These are phyloP conservation scores for Boechera stricta DNA, from an alignment of 345 rosid genomes.

Conservation along the genomic window DNA sequence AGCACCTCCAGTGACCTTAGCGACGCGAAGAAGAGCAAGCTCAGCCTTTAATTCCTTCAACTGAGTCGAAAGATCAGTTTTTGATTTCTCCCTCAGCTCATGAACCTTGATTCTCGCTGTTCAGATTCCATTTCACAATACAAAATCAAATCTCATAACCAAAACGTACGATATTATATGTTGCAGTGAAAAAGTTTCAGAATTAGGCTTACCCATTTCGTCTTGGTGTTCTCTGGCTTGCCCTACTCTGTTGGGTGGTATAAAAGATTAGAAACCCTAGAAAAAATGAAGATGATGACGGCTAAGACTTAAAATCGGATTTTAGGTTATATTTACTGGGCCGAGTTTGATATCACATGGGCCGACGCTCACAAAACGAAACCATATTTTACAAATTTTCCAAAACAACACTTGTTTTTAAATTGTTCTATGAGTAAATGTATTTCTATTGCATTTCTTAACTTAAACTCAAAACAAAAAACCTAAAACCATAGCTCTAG, in stretches of 20 bases:
- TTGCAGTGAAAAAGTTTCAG: background rate
- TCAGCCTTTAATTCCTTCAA: slow-evolving; percentile 63
- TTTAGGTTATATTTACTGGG: slow-evolving; percentile 16
- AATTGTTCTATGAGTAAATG: too few species aligned
- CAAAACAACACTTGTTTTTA: too few species aligned
- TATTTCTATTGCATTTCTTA: too few species aligned
- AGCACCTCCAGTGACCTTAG: slow-evolving; percentile 77
- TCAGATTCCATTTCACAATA: slow-evolving; percentile 30
- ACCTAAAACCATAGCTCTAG: too few species aligned
- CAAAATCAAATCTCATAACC: background rate
- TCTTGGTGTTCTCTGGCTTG: slow-evolving; percentile 20
- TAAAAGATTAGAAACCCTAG: slow-evolving; percentile 35
- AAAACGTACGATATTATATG: background rate
- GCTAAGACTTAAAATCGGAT: slow-evolving; percentile 1
- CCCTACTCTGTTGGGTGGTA: background rate
- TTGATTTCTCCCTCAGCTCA: slow-evolving; percentile 63
- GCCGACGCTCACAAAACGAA: background rate
- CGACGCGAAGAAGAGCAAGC: slow-evolving; percentile 71
- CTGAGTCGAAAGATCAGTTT: slow-evolving; percentile 54
- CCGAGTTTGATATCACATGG: background rate
- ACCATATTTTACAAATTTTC: background rate
- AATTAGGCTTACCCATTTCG: slow-evolving; percentile 41
- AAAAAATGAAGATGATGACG: slow-evolving; percentile 22
- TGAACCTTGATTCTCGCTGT: slow-evolving; percentile 68
- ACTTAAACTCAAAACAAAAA: too few species aligned